Evolutionary conservation across 768 basidiomycete genomes (phyloP).

Genomic region (Chlorophyllum brunneum): DNA sequence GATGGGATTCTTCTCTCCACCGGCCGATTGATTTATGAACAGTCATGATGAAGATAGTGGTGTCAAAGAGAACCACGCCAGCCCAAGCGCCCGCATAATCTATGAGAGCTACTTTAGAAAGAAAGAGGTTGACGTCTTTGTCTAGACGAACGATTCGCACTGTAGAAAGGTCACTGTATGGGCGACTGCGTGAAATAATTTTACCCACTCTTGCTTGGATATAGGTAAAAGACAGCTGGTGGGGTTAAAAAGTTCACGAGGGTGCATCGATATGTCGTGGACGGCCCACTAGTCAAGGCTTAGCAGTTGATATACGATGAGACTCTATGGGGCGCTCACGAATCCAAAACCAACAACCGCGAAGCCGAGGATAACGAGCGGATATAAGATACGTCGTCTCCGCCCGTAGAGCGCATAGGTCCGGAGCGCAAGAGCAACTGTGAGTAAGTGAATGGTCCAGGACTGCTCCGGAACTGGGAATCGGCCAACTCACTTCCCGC

Average conservation of each 20-base stretch:
- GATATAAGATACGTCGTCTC: slow-evolving; percentile 22
- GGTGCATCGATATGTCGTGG: background rate
- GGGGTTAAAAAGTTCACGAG: background rate
- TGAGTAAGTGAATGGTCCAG: slow-evolving; percentile 20
- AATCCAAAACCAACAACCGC: slow-evolving; percentile 25
- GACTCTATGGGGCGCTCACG: slow-evolving; percentile 19
- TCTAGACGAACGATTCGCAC: background rate
- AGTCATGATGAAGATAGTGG: slow-evolving; percentile 38
- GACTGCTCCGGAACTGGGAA: slow-evolving; percentile 16
- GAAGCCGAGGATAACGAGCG: slow-evolving; percentile 22
- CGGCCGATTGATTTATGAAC: slow-evolving; percentile 30
- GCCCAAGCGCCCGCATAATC: slow-evolving; percentile 35
- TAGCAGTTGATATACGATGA: no score
- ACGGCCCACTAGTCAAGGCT: slow-evolving; percentile 4
- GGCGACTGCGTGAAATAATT: background rate
- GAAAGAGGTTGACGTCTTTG: no score
- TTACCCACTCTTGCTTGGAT: slow-evolving; percentile 18
- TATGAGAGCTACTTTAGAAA: slow-evolving; percentile 10
- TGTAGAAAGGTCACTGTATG: background rate
- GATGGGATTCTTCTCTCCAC: slow-evolving; percentile 11
- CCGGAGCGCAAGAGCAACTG: slow-evolving; percentile 15
- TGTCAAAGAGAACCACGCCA: slow-evolving; percentile 36
- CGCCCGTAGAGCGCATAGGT: slow-evolving; percentile 39
- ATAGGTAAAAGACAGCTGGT: slow-evolving; percentile 23
- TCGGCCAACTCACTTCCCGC: slow-evolving; percentile 23